Base-by-base conservation (phyloP, 805 yeast genomes). In the Kockiozyma suomiensis region DNA sequence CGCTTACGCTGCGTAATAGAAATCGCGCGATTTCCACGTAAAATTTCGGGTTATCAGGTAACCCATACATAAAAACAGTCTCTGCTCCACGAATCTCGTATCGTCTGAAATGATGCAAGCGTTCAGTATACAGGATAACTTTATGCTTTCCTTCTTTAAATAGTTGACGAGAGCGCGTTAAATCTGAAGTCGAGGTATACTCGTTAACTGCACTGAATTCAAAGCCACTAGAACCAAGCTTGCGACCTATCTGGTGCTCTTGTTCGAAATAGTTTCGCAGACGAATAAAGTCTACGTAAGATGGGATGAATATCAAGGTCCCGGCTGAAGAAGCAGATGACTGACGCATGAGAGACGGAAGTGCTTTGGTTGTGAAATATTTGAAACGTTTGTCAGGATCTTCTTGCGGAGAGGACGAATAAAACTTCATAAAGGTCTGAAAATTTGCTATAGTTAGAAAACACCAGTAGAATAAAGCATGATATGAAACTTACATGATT, bases 101-200 rank as follows among this genome's bases (percentile, higher is more conserved):
- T 54, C 98, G 81, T 65, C 97, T 83, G 77, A 85, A 94, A 71
- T 90, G 94, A 73, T 94, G 98, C 71, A 93, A 77, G 79, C 99
- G 86, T 70, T 93, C 98, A 0, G 97, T 89, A 74, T 93, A 93
- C n/a, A 94, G 74, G 76, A 94, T 72, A 28, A 93, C 80, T 68
- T 88, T 86, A 32, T 78, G 76, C 57, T 85, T 80, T 1, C 84
- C 83, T 43, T 82, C 79, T 33, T 81, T 82, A 70, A 94, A 94
- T 40, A 80, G 75, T 6, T 89, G 81, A 66, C 98, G 80, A 19
- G 85, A 82, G 50, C 90, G 79, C 0, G 90, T 83, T 35, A 90
- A 72, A 58, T 87, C 86, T n/a, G 87, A 78, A 64, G 84, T 87
- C 1, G 83, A 74, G 1, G 96, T 81, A 74, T 94, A 94, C 74